phyloP scores from a whole-genome alignment of 2,329 filamentous ascomycete species.

The Alternaria triticimaculans region DNA sequence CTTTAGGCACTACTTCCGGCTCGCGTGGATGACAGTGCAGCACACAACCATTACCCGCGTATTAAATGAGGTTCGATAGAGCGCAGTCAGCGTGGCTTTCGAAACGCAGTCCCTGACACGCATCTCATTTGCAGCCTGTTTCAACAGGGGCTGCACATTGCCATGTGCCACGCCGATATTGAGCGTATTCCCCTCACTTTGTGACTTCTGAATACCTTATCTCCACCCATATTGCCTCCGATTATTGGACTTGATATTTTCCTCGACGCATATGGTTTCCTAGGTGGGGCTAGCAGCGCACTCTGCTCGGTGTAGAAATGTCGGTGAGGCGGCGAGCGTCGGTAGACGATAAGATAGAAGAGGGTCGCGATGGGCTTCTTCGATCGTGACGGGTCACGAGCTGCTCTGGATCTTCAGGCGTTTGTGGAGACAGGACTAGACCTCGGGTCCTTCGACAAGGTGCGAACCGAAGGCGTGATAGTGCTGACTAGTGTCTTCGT shows the following conservation, averaged over 20 bases:
- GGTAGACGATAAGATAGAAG: constrained; percentile 10
- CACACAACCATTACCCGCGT: constrained; percentile 18
- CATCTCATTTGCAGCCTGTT: constrained; percentile 33
- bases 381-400: constrained; percentile 7
- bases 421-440: constrained; percentile 13
- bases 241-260: constrained; percentile 18
- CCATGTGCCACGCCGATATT: constrained; percentile 28
- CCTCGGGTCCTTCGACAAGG: constrained; percentile 15
- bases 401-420: constrained; percentile 11
- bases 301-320: constrained; percentile 36
- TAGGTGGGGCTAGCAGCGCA: constrained; percentile 24
- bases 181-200: constrained; percentile 20
- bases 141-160: constrained; percentile 26
- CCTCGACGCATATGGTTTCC: constrained; percentile 11
- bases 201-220: constrained; percentile 10
- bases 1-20: constrained; percentile 22
- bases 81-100: constrained; percentile 21
- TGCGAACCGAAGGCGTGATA: constrained; percentile 15
- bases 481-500: constrained; percentile 14
- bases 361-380: background rate
- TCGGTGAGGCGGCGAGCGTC: constrained; percentile 33
- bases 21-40: constrained; percentile 20
- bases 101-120: constrained; percentile 25
- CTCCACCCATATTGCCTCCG: constrained; percentile 36
- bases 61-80: background rate